These are phyloP conservation scores for Viola odorata DNA, from an alignment of 345 rosid genomes.

Conservation along the genomic window DNA sequence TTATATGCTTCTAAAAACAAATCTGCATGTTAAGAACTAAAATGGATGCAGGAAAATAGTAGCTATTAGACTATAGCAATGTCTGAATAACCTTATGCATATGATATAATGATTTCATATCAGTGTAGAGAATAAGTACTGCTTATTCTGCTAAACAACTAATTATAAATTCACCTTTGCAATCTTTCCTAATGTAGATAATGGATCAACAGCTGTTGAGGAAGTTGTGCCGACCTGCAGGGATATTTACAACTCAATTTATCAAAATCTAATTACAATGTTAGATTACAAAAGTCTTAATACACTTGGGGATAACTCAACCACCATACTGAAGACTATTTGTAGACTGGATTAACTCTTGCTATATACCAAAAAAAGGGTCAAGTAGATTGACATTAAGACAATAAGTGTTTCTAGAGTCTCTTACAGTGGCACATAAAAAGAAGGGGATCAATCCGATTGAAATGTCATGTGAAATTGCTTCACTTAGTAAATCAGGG, in stretches of 20 bases:
- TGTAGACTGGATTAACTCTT: too few species aligned
- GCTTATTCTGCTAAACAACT: constrained; percentile 1
- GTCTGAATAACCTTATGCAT: too few species aligned
- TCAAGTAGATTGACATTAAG: neutral
- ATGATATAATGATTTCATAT: too few species aligned
- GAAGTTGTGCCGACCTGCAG: constrained; percentile 85
- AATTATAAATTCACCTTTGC: constrained; percentile 42
- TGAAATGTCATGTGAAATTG: constrained; percentile 62
- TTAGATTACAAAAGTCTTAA: neutral
- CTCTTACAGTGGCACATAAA: constrained; percentile 71
- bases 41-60: neutral
- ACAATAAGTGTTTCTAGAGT: neutral
- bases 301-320: too few species aligned
- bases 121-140: constrained; percentile 1
- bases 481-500: constrained; percentile 49
- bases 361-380: neutral
- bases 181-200: constrained; percentile 54
- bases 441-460: constrained; percentile 73
- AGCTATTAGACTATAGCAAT: neutral
- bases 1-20: neutral
- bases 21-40: neutral
- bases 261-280: neutral
- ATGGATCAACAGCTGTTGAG: constrained; percentile 79
- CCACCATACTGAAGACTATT: neutral
- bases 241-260: neutral